Percentiles rank a stretch among this genome's conserved stretches.
Conservation (phyloP, 345 rosid genomes). For the Ricinus communis region DNA sequence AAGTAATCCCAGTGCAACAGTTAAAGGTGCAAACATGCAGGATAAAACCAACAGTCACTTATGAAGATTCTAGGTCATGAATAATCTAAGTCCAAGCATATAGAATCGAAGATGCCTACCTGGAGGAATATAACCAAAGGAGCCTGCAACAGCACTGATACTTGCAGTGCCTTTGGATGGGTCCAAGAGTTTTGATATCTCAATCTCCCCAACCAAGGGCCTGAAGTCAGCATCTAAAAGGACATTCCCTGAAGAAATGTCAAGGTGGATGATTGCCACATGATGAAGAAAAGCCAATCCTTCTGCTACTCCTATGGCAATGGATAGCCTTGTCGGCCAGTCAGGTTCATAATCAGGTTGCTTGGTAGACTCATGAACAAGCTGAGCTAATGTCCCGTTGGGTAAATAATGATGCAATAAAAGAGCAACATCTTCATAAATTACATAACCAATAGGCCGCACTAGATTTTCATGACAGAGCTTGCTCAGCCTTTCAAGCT, state of each 20-base stretch:
- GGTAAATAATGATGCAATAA: slow-evolving; percentile 78
- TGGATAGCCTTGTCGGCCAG: slow-evolving; percentile 35
- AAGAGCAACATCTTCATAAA: slow-evolving; percentile 92
- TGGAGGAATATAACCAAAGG: slow-evolving; percentile 40
- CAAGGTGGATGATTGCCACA: slow-evolving; percentile 36
- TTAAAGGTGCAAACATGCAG: neutral
- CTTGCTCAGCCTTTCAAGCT: slow-evolving; percentile 92
- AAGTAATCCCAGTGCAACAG: neutral
- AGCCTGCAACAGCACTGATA: slow-evolving; percentile 43
- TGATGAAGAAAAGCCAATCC: slow-evolving; percentile 38
- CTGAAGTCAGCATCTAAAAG: slow-evolving; percentile 32
- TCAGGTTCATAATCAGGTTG: slow-evolving; percentile 60
- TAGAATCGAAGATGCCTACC: slow-evolving; percentile 12
- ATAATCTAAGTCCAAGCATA: neutral
- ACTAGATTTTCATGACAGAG: slow-evolving; percentile 88
- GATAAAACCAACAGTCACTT: neutral
- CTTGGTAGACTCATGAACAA: slow-evolving; percentile 74
- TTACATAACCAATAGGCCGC: slow-evolving; percentile 78
- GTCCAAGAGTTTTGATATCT: slow-evolving; percentile 38
- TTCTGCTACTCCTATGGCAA: slow-evolving; percentile 35
- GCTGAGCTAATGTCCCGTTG: slow-evolving; percentile 77
- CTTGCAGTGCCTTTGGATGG: slow-evolving; percentile 42
- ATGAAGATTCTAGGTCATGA: neutral
- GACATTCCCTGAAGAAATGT: slow-evolving; percentile 33
- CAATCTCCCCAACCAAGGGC: slow-evolving; percentile 36